Conservation (phyloP, 495 filamentous ascomycete species). For the Xylaria bambusicola region DNA sequence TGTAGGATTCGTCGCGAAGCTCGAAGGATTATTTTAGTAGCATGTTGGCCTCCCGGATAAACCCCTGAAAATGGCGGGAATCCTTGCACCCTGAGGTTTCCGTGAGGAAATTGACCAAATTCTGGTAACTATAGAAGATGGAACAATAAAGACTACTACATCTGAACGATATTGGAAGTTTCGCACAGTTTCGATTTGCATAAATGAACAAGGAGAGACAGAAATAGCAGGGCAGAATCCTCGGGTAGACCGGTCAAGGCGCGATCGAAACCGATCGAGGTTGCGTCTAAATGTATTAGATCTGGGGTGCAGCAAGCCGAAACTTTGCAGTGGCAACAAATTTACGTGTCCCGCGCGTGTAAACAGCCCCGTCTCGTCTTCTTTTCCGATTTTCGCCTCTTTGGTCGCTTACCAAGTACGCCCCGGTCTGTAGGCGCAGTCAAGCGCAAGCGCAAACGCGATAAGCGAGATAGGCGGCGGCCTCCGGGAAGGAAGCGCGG, state of each 20-base stretch:
- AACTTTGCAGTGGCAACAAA: background rate
- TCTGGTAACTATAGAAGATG: background rate
- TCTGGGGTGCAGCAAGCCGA: slow-evolving; percentile 12
- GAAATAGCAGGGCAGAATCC: slow-evolving; percentile 8
- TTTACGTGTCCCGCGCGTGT: background rate
- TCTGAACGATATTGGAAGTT: too few species aligned
- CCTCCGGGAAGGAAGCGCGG: background rate
- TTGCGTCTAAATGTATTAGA: background rate
- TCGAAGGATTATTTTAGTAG: background rate
- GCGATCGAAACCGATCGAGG: background rate
- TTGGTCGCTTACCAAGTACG: slow-evolving; percentile 1
- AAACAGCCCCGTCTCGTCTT: background rate
- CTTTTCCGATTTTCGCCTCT: background rate
- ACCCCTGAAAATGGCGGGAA: background rate
- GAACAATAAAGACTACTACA: background rate
- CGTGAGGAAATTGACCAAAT: background rate
- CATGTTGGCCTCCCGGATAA: background rate
- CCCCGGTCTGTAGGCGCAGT: background rate
- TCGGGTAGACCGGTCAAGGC: slow-evolving; percentile 1
- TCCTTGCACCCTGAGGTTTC: background rate
- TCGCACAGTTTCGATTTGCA: too few species aligned
- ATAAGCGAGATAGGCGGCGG: slow-evolving; percentile 13
- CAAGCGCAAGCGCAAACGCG: slow-evolving; percentile 2
- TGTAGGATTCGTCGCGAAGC: too few species aligned
- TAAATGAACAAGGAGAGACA: background rate